Base-by-base conservation (phyloP, 2,329 filamentous ascomycete genomes). In the Pseudogymnoascus pannorum region DNA sequence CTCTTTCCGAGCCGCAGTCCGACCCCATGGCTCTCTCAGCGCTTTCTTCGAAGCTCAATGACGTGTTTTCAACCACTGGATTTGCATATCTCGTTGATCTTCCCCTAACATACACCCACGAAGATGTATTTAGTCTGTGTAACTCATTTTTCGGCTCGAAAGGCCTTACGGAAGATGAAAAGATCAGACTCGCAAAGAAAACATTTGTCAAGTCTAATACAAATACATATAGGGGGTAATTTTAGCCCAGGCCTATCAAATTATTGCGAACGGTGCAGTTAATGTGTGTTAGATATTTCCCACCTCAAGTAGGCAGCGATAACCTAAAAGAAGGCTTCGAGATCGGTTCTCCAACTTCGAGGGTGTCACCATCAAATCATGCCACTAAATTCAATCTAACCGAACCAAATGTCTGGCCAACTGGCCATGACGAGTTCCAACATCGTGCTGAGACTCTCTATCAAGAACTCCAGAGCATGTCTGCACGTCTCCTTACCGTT, bases 241-340 rank as follows among this genome's bases (percentile, higher is more conserved):
- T 63, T 24, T 3, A 20, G 18, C 24, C 3, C 22, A 22, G 38
- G 12, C 14, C 22, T 16, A 48, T 33, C 9, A 33, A 6, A n/a
- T 48, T 42, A 58, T 24, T 7, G 2, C 14, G 8, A 33, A 61
- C 44, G 62, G 31, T 35, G 22, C 4, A 5, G n/a, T 24, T 54
- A 29, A 54, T n/a, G 7, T 14, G 1, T 22, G 35, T 3, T 60
- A 76, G 77, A 60, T 78, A 78, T 64, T 79, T 79, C 57, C 77
- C 77, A 5, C 69, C 72, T 0, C 75, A 78, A 64, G 71, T 72
- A 3, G 72, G 72, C 26, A 60, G 62, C 31, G 70, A 75, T 26
- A 79, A 79, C 40, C 67, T 78, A 4, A 79, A 79, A 65, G 77
- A 78, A 65, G 77, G 77, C 1, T 78, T 79, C 62, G 77, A 79